Conservation (phyloP, 495 filamentous ascomycete species). For the Neurospora tetraspora region DNA sequence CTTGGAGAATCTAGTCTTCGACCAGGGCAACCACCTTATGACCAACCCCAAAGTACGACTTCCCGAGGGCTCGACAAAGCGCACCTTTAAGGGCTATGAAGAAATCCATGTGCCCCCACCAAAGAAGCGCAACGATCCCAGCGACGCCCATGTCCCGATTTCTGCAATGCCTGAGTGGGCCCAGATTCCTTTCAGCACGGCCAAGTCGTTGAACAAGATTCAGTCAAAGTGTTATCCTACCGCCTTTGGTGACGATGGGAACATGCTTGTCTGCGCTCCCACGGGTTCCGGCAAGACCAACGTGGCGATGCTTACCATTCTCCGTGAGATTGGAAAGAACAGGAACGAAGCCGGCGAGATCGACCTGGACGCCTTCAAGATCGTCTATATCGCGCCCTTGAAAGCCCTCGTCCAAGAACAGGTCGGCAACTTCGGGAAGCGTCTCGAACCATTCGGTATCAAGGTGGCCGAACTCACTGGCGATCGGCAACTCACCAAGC, state of each 20-base stretch:
- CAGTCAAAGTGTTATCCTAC: constrained; percentile 86
- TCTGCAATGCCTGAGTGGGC: constrained; percentile 91
- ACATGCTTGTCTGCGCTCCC: constrained; percentile 94
- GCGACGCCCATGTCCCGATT: constrained; percentile 71
- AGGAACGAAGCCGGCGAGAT: constrained; percentile 83
- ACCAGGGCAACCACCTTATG: constrained; percentile 97
- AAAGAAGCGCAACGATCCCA: constrained; percentile 68
- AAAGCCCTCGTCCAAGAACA: constrained; percentile 96
- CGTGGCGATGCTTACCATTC: constrained; percentile 93
- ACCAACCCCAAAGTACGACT: constrained; percentile 91
- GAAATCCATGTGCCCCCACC: constrained; percentile 94
- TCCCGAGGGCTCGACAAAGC: constrained; percentile 90
- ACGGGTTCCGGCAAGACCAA: constrained; percentile 99
- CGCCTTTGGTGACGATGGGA: constrained; percentile 90
- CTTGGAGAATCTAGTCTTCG: constrained; percentile 90
- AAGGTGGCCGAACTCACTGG: constrained; percentile 89
- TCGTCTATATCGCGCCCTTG: constrained; percentile 87
- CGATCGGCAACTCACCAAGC: constrained; percentile 96
- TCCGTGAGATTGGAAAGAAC: constrained; percentile 94
- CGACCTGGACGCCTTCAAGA: constrained; percentile 92
- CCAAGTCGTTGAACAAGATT: constrained; percentile 78
- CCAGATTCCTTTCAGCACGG: constrained; percentile 67
- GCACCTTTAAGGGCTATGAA: constrained; percentile 94
- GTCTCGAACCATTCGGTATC: constrained; percentile 84
- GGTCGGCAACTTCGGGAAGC: constrained; percentile 90